Base-by-base conservation (phyloP, 768 basidiomycete species). In the Auricularia auricula-judae region DNA sequence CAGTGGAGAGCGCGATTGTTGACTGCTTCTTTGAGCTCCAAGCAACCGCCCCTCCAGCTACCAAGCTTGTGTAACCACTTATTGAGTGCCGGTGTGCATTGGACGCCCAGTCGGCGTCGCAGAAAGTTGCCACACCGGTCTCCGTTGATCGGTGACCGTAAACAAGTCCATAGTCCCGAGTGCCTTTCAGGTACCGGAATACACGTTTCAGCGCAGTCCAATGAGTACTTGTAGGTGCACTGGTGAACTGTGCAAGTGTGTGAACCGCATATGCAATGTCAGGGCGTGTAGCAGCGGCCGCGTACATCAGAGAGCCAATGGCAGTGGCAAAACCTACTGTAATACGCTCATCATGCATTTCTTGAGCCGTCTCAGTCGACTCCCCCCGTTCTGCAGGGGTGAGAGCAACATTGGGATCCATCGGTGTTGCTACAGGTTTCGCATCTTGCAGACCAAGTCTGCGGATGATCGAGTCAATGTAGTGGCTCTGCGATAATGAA, bases 281-380 rank as follows among this genome's bases (percentile, higher is more conserved):
- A 2, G 76, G 73, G 35, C 70, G 64, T 3, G 71, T 74, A 10
- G 66, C 67, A 4, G 70, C 63, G 1, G 69, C 63, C n/a, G 69
- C 58, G 62, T 75, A 77, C 62, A 75, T 70, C 21, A 77, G 65
- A 0, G 68, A 71, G 0, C 75, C 74, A 10, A 78, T 67, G 14
- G 67, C 62, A 18, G 43, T 43, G 11, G 43, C 43, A 18, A 10
- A 43, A 10, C 43, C 43, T 43, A 43, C 43, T 10, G 11, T 10
- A 43, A 43, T 43, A 43, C 43, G 43, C 43, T 43, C 43, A 43
- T 43, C 43, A 10, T 10, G 8, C 43, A 10, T 18, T 10, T 43
- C 43, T 43, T 10, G 18, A 43, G 8, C 43, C 43, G 43, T 18
- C 18, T 18, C 43, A 10, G 43, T 43, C 43, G 43, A 10, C 18